A percentile compares a stretch with the other conserved stretches of the same genome.
These are phyloP conservation scores for Przewalskia tangutica DNA, from an alignment of 257 asterid genomes.

Conservation along the genomic window DNA sequence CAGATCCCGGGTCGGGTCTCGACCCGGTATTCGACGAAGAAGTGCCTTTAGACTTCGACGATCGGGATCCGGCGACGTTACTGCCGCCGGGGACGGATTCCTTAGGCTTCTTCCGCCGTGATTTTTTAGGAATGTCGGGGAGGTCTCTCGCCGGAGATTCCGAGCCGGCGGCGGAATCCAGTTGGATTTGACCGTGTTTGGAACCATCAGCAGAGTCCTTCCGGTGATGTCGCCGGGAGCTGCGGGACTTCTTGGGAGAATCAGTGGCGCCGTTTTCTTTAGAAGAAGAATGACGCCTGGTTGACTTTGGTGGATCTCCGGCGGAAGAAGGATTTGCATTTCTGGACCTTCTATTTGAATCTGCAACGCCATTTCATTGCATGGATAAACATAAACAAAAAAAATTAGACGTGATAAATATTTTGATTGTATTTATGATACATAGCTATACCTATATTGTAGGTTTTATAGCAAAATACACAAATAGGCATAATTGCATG, in stretches of 20 bases:
- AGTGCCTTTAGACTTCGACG: constrained; percentile 19
- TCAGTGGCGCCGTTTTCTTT: constrained; percentile 19
- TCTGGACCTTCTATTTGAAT: constrained; percentile 31
- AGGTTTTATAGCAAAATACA: too few relatives aligned
- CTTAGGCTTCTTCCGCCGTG: constrained; percentile 37
- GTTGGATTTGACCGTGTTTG: constrained; percentile 14
- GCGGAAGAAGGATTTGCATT: constrained; percentile 15
- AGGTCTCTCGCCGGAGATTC: constrained; percentile 20
- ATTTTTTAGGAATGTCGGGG: constrained; percentile 35
- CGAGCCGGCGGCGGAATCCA: constrained; percentile 13
- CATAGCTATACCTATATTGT: too few relatives aligned
- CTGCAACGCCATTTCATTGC: constrained; percentile 4
- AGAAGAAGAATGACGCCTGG: constrained; percentile 34
- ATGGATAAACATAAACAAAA: background rate
- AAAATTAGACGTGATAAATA: too few relatives aligned
- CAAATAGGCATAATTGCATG: too few relatives aligned
- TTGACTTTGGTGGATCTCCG: constrained; percentile 30
- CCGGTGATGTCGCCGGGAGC: constrained; percentile 35
- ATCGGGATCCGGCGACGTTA: constrained; percentile 3
- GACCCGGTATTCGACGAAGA: constrained; percentile 7
- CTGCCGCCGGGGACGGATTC: constrained; percentile 19
- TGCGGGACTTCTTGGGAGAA: constrained; percentile 33
- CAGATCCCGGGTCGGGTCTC: background rate
- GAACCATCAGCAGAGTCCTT: constrained; percentile 39
- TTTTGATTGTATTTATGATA: too few relatives aligned